These are phyloP conservation scores for Solanum appendiculatum DNA, from an alignment of 257 asterid genomes.

Conservation along the genomic window DNA sequence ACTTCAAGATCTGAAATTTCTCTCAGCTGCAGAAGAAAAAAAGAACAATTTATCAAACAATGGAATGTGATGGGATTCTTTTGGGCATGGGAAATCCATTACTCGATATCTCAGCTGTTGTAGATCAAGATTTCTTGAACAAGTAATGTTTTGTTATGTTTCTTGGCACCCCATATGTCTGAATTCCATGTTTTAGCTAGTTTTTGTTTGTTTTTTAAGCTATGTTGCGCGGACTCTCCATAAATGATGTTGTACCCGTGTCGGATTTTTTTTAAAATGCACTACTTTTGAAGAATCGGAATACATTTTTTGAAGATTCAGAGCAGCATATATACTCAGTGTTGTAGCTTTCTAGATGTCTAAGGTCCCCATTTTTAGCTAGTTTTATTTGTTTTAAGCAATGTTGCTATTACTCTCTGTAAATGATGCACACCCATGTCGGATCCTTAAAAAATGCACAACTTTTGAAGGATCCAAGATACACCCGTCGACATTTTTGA, in stretches of 20 bases:
- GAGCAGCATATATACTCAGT: neutral
- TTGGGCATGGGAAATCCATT: constrained; percentile 97
- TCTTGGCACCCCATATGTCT: neutral
- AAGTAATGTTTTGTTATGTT: constrained; percentile 30
- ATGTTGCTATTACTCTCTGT: too few species aligned
- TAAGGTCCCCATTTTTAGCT: neutral
- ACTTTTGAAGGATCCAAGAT: too few species aligned
- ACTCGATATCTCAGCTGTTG: constrained; percentile 69
- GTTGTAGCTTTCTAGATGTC: neutral
- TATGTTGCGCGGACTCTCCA: neutral
- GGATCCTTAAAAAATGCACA: too few species aligned
- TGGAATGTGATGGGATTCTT: constrained; percentile 64
- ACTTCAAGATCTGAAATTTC: neutral
- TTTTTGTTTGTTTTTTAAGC: neutral
- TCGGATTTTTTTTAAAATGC: too few species aligned
- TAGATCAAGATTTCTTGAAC: constrained; percentile 78
- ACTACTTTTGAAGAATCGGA: neutral
- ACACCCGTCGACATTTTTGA: too few species aligned
- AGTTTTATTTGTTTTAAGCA: neutral
- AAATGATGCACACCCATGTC: too few species aligned
- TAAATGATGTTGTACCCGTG: neutral
- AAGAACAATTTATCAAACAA: constrained; percentile 5
- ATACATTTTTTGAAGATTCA: too few species aligned
- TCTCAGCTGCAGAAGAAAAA: neutral
- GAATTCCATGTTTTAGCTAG: neutral